Percentiles rank a stretch among this genome's conserved stretches.
Evolutionary conservation across 768 basidiomycete genomes (phyloP).

Genomic region (Collybia nuda): DNA sequence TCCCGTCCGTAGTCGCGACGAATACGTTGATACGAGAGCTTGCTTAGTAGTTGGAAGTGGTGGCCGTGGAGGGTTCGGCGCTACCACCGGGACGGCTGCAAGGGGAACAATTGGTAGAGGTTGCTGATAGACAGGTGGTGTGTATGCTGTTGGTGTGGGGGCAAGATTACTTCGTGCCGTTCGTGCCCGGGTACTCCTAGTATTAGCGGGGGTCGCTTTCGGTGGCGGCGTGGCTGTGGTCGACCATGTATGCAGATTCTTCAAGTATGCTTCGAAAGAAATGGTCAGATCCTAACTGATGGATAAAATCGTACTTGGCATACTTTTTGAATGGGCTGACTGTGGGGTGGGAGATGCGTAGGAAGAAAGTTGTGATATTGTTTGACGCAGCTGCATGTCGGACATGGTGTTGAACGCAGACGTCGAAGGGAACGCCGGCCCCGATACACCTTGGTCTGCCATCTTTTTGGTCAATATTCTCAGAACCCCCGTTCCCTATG

Average conservation of each 20-base stretch:
- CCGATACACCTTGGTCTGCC: conserved; percentile 21
- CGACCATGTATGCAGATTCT: conserved; percentile 73
- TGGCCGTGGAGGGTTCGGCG: conserved; percentile 51
- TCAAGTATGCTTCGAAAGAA: conserved; percentile 49
- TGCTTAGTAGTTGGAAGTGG: conserved; percentile 65
- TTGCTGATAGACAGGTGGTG: conserved; percentile 36
- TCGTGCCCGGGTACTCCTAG: conserved; percentile 42
- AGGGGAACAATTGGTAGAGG: conserved; percentile 17
- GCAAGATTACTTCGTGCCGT: conserved; percentile 44
- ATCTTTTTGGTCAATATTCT: conserved; percentile 18
- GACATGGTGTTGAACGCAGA: conserved; percentile 45
- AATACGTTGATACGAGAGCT: conserved; percentile 78
- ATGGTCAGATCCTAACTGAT: not conserved
- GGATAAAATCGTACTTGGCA: not conserved
- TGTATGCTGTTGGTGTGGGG: conserved; percentile 23
- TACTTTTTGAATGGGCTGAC: conserved; percentile 35
- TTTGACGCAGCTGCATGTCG: conserved; percentile 63
- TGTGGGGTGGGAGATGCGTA: conserved; percentile 42
- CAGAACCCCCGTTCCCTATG: not conserved
- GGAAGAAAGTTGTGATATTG: conserved; percentile 51
- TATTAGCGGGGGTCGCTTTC: conserved; percentile 31
- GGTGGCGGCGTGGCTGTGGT: conserved; percentile 55
- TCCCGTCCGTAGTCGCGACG: conserved; percentile 89
- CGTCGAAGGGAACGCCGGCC: conserved; percentile 22
- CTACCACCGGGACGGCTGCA: conserved; percentile 25